Evolutionary conservation across 106 monocot genomes (phyloP), one percentile per base, ranked within the genome.

Genomic region (Dactylorhiza incarnata): DNA sequence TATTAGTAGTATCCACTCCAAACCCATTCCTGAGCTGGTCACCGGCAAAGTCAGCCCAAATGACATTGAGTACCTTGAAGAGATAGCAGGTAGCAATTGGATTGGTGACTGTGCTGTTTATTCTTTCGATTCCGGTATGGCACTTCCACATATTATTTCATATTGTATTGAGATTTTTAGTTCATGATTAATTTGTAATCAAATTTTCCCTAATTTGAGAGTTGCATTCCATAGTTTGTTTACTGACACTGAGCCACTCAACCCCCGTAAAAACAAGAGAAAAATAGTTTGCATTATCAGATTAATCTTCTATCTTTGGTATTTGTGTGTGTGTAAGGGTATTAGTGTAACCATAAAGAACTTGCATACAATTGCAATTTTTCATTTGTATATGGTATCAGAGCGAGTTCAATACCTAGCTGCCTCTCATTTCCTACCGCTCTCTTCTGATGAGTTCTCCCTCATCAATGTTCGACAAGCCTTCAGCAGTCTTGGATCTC

Each of bases 61-160:
- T 22, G 83, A 86, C 65, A 49, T 83, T 10, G 80, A 83, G 50
- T 74, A 74, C 71, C 80, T 86, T 23, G 80, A 81, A 61, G 58
- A 82, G 72, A 56, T 86, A 63, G 83, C 83, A 2, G 83, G 83
- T 8, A 58, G 76, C 47, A n/a, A 69, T 45, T 83, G 83, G 83
- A 78, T 76, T 22, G 80, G 80, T 8, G 77, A 86, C 75, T 83
- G 74, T 78, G 86, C 80, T 46, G 77, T 83, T 75, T 83, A 83
- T 78, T 74, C 77, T 9, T 86, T 69, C 53, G 77, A 77, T 77
- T 49, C 77, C 29, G 86, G 86, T 86, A 80, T 71, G 6, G 14
- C 43, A 58, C 16, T 23, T 22, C 25, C 14, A 45, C 26, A 2
- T 66, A 5, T 66, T 24, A 29, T 58, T 58, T 58, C n/a, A 19